Base-by-base conservation (phyloP, 2,329 filamentous ascomycete genomes). In the Alternaria angustiovoidea region DNA sequence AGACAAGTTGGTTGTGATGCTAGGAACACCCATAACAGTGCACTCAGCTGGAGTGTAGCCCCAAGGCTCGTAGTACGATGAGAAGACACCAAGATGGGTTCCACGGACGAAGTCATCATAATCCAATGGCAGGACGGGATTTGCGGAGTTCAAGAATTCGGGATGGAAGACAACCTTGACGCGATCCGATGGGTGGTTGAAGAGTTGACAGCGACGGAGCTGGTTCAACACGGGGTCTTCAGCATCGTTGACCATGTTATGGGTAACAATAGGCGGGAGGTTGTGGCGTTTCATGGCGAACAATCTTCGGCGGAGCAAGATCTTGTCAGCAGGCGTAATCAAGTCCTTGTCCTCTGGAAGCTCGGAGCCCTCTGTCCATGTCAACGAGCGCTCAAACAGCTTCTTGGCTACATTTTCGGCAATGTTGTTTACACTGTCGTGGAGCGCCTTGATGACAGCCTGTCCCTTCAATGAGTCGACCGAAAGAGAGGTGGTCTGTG, bases 1-100 rank as follows among this genome's bases (percentile, higher is more conserved):
- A 7, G 95, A 98, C 44, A 99, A 83, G 80, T 99, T 99, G 28
- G 94, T 98, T 11, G 95, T 98, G 81, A 99, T 97, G 80, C 93
- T 97, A 43, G 95, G 95, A 41, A 99, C 94, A 71, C 95, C 95
- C 95, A 98, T 98, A 64, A 98, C 95, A 0, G 95, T 98, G 80
- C 95, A 99, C 80, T 98, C 95, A 53, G 95, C 94, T 0, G 94
- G 95, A 2, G 95, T 99, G 81, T 99, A 99, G 46, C 95, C 95
- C 95, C 95, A 99, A 8, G 95, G 95, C 82, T 99, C 95, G 79
- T 99, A 99, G 86, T 98, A 98, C 3, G 95, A 98, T 24, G 94
- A 86, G 81, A 99, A 99, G 58, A 99, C 89, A 72, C 95, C 95
- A 75, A 99, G 83, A 80, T 99, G 94, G 41, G 94, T 98, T 66